Conservation (phyloP, 2,329 filamentous ascomycete genomes). For the Aureobasidium sp. region DNA sequence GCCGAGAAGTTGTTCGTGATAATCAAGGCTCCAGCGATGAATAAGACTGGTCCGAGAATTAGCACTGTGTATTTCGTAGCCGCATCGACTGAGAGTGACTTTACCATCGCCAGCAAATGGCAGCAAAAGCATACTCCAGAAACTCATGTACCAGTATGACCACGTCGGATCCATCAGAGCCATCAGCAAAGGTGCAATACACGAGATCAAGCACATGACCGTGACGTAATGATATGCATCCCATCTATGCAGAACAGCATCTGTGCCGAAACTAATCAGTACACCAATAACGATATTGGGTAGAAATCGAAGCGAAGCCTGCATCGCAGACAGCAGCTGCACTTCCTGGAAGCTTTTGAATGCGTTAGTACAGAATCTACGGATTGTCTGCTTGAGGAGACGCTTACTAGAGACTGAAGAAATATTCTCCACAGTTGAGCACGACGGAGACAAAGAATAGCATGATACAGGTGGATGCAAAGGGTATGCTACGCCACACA, state of each 20-base stretch:
- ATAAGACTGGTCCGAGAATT: conserved; percentile 47
- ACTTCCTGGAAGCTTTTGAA: conserved; percentile 29
- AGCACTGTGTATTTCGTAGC: background rate
- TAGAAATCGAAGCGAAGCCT: conserved; percentile 44
- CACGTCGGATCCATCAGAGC: conserved; percentile 54
- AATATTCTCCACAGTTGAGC: conserved; percentile 41
- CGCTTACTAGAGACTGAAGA: conserved; percentile 42
- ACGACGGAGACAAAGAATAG: conserved; percentile 45
- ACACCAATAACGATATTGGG: conserved; percentile 52
- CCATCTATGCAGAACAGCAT: conserved; percentile 28
- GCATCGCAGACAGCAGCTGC: conserved; percentile 26
- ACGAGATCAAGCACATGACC: conserved; percentile 22
- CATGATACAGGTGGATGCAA: conserved; percentile 60
- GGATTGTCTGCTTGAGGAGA: too few relatives aligned
- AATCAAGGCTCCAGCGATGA: conserved; percentile 47
- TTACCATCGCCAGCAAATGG: conserved; percentile 47
- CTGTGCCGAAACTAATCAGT: conserved; percentile 36
- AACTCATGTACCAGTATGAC: conserved; percentile 53
- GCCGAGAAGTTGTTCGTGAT: conserved; percentile 46
- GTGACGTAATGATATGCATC: too few relatives aligned
- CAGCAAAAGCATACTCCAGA: too few relatives aligned
- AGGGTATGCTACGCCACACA: conserved; percentile 64
- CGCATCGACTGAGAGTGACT: conserved; percentile 36
- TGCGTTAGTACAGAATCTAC: too few relatives aligned
- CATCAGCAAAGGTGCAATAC: conserved; percentile 59